Evolutionary conservation across 2,329 filamentous ascomycete species (phyloP).

Genomic region (Dactylellina leptospora): DNA sequence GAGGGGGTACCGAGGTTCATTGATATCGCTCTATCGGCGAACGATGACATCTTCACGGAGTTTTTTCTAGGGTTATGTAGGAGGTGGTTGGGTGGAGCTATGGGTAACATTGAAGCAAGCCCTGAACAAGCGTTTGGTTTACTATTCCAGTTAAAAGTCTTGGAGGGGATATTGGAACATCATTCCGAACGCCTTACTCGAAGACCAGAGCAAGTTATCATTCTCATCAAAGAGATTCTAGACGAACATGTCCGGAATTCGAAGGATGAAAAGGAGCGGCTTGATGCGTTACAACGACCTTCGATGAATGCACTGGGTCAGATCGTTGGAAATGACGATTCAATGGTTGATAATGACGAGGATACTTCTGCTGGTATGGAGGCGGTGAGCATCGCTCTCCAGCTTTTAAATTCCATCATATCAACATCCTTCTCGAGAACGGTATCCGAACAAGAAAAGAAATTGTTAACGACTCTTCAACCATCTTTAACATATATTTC

Average conservation of each 20-base stretch:
- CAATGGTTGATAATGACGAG: constrained; percentile 68
- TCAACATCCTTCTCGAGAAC: constrained; percentile 59
- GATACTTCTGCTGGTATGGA: constrained; percentile 62
- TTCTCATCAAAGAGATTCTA: constrained; percentile 71
- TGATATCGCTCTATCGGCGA: constrained; percentile 64
- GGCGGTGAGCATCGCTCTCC: constrained; percentile 61
- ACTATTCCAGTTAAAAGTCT: constrained; percentile 69
- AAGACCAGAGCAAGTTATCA: constrained; percentile 71
- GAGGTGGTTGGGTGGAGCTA: constrained; percentile 65
- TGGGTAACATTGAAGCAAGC: constrained; percentile 54
- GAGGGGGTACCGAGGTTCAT: constrained; percentile 65
- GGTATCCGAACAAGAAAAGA: constrained; percentile 57
- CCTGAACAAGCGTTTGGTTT: constrained; percentile 55
- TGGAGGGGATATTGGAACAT: constrained; percentile 72
- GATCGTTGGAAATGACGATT: constrained; percentile 61
- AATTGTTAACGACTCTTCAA: constrained; percentile 56
- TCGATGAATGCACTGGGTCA: constrained; percentile 64
- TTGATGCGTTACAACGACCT: constrained; percentile 59
- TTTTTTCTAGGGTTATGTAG: constrained; percentile 70
- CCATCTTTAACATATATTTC: constrained; percentile 55
- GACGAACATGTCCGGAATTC: constrained; percentile 62
- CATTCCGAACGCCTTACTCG: constrained; percentile 72
- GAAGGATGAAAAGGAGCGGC: constrained; percentile 62
- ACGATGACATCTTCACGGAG: constrained; percentile 67
- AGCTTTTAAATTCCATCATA: constrained; percentile 60